These are phyloP conservation scores for Mortierella sp. DNA, from an alignment of 371 early-diverging fungal genomes.

Conservation along the genomic window DNA sequence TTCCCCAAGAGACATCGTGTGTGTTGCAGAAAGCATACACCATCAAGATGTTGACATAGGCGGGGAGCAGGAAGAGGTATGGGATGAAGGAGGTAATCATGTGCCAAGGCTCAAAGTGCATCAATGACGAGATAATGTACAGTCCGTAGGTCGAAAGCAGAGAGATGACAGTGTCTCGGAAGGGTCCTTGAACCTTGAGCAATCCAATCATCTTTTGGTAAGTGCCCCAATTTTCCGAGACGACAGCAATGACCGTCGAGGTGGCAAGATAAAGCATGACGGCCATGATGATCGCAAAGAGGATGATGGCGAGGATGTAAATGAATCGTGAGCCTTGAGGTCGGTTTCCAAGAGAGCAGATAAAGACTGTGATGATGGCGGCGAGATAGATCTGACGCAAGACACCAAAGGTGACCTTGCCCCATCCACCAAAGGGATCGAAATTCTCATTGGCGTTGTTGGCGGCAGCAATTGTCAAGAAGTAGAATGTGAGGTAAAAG, in stretches of 20 bases:
- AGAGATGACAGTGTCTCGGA: conserved; percentile 88
- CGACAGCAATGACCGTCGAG: conserved; percentile 61
- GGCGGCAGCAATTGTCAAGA: conserved; percentile 44
- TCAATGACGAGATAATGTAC: conserved; percentile 77
- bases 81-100: conserved; percentile 91
- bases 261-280: conserved; percentile 75
- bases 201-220: conserved; percentile 19
- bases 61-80: conserved; percentile 87
- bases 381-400: conserved; percentile 72
- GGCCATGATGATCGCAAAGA: conserved; percentile 82
- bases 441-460: conserved; percentile 53
- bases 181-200: conserved; percentile 57
- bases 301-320: conserved; percentile 69
- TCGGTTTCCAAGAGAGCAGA: conserved; percentile 83
- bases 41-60: conserved; percentile 88
- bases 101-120: conserved; percentile 95
- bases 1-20: conserved; percentile 95
- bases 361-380: conserved; percentile 75
- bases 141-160: conserved; percentile 85
- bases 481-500: conserved; percentile 36
- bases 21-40: conserved; percentile 94
- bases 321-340: conserved; percentile 77
- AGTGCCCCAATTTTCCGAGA: conserved; percentile 25
- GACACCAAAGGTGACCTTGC: conserved; percentile 57
- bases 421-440: conserved; percentile 58